A percentile compares a stretch with the other conserved stretches of the same genome.
phyloP scores from a whole-genome alignment of 2,329 filamentous ascomycete genomes.

The Trichoderma atrobrunneum region DNA sequence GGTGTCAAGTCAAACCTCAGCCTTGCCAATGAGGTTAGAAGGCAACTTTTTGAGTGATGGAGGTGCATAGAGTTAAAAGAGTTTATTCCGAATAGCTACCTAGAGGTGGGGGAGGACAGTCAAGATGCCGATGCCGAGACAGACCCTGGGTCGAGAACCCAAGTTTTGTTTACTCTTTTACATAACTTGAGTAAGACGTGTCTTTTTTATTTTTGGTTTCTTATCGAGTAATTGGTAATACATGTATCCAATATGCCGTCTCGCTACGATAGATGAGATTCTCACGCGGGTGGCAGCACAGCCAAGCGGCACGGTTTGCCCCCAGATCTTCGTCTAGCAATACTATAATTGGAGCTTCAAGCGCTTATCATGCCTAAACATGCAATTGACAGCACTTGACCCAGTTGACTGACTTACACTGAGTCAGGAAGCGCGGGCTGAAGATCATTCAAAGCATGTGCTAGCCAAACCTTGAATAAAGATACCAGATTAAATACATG shows the following conservation, averaged over 20 bases:
- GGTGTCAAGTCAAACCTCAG: not conserved
- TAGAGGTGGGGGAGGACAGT: not conserved
- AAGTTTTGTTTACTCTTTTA: not conserved
- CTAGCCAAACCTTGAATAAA: slow-evolving; percentile 6
- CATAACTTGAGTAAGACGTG: not conserved
- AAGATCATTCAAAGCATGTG: not conserved
- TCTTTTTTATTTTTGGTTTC: not conserved
- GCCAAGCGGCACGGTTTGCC: not conserved
- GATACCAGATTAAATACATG: slow-evolving; percentile 8
- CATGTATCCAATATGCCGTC: not conserved
- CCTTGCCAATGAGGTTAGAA: not conserved
- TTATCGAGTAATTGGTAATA: not conserved
- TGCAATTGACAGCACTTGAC: not conserved
- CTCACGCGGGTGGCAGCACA: not conserved
- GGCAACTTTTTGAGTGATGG: not conserved
- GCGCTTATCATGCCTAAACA: not conserved
- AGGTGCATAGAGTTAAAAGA: slow-evolving; percentile 10
- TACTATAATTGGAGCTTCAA: not conserved
- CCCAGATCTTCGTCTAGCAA: not conserved
- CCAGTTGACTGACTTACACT: not conserved
- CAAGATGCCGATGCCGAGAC: not conserved
- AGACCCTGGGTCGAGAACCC: not conserved
- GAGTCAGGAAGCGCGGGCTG: slow-evolving; percentile 13
- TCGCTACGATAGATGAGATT: not conserved
- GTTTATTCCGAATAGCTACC: slow-evolving; percentile 1